A percentile compares a stretch with the other conserved stretches of the same genome.
These are phyloP conservation scores for Phytophthora chlamydospora DNA, from an alignment of 352 stramenopile genomes.

Conservation along the genomic window DNA sequence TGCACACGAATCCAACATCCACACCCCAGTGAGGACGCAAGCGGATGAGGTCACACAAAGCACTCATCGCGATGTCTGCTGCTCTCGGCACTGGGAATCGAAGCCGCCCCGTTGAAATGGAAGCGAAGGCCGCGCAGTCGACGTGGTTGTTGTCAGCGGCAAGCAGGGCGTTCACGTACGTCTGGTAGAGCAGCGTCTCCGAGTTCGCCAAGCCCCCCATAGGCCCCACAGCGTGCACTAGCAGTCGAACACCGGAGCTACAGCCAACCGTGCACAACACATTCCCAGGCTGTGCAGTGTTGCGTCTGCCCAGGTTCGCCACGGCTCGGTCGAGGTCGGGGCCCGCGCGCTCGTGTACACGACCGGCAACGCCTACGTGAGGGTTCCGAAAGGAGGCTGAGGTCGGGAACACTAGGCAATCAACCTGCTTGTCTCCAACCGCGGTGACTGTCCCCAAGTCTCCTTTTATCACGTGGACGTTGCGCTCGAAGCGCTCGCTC, in stretches of 20 bases:
- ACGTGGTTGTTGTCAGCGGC: slow-evolving; percentile 40
- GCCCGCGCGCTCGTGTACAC: slow-evolving; percentile 59
- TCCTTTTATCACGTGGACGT: slow-evolving; percentile 44
- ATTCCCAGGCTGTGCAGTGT: slow-evolving; percentile 7
- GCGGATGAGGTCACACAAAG: slow-evolving; percentile 52
- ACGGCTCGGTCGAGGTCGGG: slow-evolving; percentile 24
- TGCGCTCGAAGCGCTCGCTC: slow-evolving; percentile 40
- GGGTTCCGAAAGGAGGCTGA: slow-evolving; percentile 47
- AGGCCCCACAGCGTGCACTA: slow-evolving; percentile 69
- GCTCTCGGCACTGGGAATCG: slow-evolving; percentile 44
- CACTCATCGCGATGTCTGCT: slow-evolving; percentile 43
- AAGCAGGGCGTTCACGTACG: slow-evolving; percentile 56
- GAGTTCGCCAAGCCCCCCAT: background rate
- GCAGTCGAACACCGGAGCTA: slow-evolving; percentile 39
- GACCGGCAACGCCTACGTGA: slow-evolving; percentile 43
- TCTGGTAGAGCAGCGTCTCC: slow-evolving; percentile 47
- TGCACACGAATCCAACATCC: slow-evolving; percentile 60
- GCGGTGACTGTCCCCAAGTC: slow-evolving; percentile 49
- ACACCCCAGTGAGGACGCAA: slow-evolving; percentile 36
- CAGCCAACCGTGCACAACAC: slow-evolving; percentile 58
- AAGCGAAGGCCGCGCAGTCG: slow-evolving; percentile 52
- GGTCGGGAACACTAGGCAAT: slow-evolving; percentile 74
- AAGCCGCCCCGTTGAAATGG: slow-evolving; percentile 57
- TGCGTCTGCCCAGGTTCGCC: slow-evolving; percentile 10
- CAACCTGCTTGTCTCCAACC: slow-evolving; percentile 37